Conservation (phyloP, 768 basidiomycete genomes). For the Lepiota brunneoincarnata region DNA sequence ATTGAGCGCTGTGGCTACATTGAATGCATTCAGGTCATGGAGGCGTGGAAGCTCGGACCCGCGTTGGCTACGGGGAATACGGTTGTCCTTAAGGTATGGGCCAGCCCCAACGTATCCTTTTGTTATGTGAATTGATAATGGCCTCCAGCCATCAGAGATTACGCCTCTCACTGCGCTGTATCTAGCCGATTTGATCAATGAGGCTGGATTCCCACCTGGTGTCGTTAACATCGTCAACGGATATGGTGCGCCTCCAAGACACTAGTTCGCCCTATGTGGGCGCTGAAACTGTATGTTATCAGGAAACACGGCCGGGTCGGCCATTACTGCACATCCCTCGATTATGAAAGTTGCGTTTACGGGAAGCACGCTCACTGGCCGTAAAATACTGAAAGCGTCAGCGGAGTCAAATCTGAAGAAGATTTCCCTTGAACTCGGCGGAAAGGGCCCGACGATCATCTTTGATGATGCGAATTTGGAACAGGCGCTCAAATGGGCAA, state of each 20-base stretch:
- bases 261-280: background rate
- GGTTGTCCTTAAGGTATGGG: constrained; percentile 56
- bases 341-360: constrained; percentile 80
- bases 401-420: constrained; percentile 76
- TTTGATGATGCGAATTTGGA: constrained; percentile 65
- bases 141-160: constrained; percentile 56
- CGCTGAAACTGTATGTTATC: constrained; percentile 19
- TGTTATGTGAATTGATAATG: too few species aligned
- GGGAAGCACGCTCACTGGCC: constrained; percentile 71
- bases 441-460: constrained; percentile 63
- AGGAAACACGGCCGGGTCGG: constrained; percentile 57
- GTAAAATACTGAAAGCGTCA: constrained; percentile 72
- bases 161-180: constrained; percentile 66
- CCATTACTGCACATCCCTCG: constrained; percentile 59
- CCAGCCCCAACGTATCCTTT: background rate
- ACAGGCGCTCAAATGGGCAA: constrained; percentile 64
- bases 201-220: constrained; percentile 66
- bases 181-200: constrained; percentile 48
- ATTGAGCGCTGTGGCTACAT: background rate
- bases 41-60: constrained; percentile 69
- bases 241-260: background rate
- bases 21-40: constrained; percentile 34
- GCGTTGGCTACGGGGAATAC: constrained; percentile 77
- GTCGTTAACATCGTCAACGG: background rate
- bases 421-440: constrained; percentile 75